Evolutionary conservation across 306 rosid genomes (phyloP).

Genomic region (Inga leiocalycina): DNA sequence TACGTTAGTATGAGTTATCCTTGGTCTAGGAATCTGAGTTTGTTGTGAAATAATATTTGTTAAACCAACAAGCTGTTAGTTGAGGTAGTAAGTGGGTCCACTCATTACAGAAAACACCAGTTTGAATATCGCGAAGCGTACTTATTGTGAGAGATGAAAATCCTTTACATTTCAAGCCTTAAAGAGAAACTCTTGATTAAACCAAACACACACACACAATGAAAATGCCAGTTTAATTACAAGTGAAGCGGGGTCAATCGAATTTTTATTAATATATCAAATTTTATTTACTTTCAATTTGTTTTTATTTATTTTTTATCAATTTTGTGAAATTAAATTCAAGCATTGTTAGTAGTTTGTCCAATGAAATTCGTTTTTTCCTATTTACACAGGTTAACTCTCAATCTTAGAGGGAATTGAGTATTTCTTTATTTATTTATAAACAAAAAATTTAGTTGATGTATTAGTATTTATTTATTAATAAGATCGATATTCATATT

Average conservation of each 20-base stretch:
- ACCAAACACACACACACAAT: too few relatives aligned
- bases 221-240: too few relatives aligned
- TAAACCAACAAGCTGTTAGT: too few relatives aligned
- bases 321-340: background rate
- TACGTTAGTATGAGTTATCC: background rate
- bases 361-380: background rate
- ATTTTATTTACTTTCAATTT: background rate
- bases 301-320: background rate
- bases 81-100: too few relatives aligned
- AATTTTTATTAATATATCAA: too few relatives aligned
- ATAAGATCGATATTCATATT: too few relatives aligned
- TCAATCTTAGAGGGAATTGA: background rate
- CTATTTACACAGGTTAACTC: background rate
- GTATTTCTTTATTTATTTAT: background rate
- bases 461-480: too few relatives aligned
- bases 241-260: background rate
- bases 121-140: accelerated
- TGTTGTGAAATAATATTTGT: background rate
- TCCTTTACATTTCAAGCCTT: accelerated
- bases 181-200: too few relatives aligned
- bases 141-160: too few relatives aligned
- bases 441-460: background rate
- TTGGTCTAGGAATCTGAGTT: background rate
- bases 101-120: too few relatives aligned
- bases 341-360: background rate